Conservation (phyloP, 192 early-diverging fungal genomes). For the Lunasporangiospora selenospora region DNA sequence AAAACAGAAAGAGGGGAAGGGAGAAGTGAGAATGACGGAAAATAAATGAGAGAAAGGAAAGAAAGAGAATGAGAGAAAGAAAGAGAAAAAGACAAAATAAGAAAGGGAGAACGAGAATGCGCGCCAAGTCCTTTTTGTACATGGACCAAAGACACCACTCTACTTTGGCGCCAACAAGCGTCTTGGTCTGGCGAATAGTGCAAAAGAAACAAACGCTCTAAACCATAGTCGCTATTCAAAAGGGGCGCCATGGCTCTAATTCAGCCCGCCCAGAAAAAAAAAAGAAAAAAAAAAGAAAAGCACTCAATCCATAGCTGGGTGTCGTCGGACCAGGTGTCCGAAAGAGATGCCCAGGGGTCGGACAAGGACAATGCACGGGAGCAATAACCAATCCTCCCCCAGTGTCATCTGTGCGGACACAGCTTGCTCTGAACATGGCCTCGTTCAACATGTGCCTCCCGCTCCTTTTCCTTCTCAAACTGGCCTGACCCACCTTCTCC, state of each 20-base stretch:
- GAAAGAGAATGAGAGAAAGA: not conserved
- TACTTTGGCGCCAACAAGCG: not conserved
- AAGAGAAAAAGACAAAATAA: not conserved
- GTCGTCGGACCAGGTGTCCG: no score
- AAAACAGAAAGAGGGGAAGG: not conserved
- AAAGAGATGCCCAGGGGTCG: no score
- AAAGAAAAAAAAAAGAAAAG: no score
- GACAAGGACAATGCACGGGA: not conserved
- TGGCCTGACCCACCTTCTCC: no score
- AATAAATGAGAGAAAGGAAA: slow-evolving; percentile 2
- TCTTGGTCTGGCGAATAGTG: not conserved
- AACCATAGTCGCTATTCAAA: no score
- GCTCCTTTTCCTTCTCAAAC: not conserved
- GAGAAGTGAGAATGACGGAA: not conserved
- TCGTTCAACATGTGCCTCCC: not conserved
- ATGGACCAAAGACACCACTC: not conserved
- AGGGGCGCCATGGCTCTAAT: no score
- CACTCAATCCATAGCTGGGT: no score
- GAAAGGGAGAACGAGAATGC: not conserved
- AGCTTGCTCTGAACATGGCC: no score
- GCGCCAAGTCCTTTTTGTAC: not conserved
- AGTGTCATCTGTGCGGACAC: no score
- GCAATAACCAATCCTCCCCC: not conserved
- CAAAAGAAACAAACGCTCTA: not conserved
- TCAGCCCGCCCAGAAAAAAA: no score